These are phyloP conservation scores for Olyra latifolia DNA, from an alignment of 176 grass and related monocot genomes.

Conservation along the genomic window DNA sequence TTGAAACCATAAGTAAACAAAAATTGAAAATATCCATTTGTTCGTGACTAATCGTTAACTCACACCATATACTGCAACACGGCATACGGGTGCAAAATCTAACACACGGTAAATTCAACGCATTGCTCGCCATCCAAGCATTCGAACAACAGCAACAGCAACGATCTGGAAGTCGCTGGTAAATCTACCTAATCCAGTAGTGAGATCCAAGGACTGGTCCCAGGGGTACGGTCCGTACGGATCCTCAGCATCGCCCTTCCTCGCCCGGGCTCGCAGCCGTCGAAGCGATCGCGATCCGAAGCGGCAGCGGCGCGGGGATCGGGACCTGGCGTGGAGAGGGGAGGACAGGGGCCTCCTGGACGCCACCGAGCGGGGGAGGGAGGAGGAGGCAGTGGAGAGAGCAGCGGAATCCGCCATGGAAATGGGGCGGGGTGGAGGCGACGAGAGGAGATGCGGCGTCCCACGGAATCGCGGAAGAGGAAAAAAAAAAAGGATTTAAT, in stretches of 20 bases:
- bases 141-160: not conserved
- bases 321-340: constrained; percentile 23
- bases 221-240: constrained; percentile 88
- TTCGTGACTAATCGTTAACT: too few species aligned
- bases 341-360: constrained; percentile 41
- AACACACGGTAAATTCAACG: not conserved
- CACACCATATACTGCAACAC: not conserved
- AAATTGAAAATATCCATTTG: too few species aligned
- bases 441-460: not conserved
- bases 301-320: constrained; percentile 18
- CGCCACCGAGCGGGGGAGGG: constrained; percentile 36
- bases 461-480: not conserved
- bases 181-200: constrained; percentile 28
- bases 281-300: constrained; percentile 17
- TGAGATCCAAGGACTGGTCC: constrained; percentile 66
- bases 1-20: not conserved
- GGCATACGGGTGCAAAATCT: not conserved
- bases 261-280: constrained; percentile 46
- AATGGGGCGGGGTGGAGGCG: not conserved
- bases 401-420: constrained; percentile 64
- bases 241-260: constrained; percentile 60
- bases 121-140: not conserved
- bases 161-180: not conserved
- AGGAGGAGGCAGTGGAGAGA: constrained; percentile 35
- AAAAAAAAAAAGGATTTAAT: constrained; percentile 5